Conservation (phyloP, 1,284 basidiomycete species). For the Leccinum variabile region DNA sequence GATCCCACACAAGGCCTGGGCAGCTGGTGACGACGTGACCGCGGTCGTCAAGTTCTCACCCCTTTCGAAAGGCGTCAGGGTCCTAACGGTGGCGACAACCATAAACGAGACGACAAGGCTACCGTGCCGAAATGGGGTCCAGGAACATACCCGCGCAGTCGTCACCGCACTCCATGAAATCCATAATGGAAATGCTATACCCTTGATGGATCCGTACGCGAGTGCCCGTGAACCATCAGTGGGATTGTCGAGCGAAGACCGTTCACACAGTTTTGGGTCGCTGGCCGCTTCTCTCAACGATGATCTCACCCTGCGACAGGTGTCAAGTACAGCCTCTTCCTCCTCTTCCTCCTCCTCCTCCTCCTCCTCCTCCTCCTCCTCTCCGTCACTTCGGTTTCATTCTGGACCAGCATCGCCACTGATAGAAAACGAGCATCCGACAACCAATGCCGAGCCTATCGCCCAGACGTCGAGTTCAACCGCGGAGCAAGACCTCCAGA, state of each 20-base stretch:
- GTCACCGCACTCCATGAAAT: slow-evolving; percentile 72
- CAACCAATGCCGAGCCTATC: slow-evolving; percentile 6
- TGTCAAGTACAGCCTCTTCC: slow-evolving; percentile 18
- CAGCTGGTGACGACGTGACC: slow-evolving; percentile 81
- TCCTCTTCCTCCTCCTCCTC: background rate
- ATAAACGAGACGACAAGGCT: slow-evolving; percentile 77
- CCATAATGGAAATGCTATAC: slow-evolving; percentile 57
- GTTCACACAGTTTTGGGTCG: slow-evolving; percentile 19
- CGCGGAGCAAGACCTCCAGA: slow-evolving; percentile 21
- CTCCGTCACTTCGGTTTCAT: slow-evolving; percentile 18
- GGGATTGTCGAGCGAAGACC: slow-evolving; percentile 18
- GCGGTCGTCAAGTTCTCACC: slow-evolving; percentile 87
- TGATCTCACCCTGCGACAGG: slow-evolving; percentile 20
- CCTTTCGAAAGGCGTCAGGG: slow-evolving; percentile 78
- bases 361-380: background rate
- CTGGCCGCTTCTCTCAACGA: slow-evolving; percentile 8
- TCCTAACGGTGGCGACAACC: slow-evolving; percentile 65
- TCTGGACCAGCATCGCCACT: background rate
- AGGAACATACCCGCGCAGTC: slow-evolving; percentile 66
- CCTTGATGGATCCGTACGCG: slow-evolving; percentile 40
- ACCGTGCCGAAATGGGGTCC: slow-evolving; percentile 44
- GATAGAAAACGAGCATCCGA: background rate
- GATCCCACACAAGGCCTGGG: slow-evolving; percentile 89
- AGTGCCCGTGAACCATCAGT: slow-evolving; percentile 33
- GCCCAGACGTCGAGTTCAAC: slow-evolving; percentile 13